Base-by-base conservation (phyloP, 2,329 filamentous ascomycete genomes). In the Sclerotinia trifoliorum region DNA sequence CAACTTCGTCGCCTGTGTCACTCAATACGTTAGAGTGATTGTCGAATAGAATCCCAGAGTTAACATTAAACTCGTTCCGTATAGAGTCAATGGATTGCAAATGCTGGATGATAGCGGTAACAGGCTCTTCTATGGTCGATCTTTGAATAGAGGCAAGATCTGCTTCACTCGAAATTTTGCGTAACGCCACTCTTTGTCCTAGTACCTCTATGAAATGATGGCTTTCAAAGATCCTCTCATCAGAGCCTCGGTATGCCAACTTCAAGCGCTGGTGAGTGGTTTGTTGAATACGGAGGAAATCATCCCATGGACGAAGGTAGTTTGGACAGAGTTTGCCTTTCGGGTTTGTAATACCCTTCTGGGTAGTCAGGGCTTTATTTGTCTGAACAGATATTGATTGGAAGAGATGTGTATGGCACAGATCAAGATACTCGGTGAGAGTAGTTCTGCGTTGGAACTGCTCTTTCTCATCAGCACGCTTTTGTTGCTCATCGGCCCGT, bases 311-410 rank as follows among this genome's bases (percentile, higher is more conserved):
- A 49, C 46, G 21, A 17, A 64, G 26, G 17, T 29, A 21, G n/a
- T 64, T 39, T 52, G 48, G 48, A 29, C 29, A 29, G 4, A 52
- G 13, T 64, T 52, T 64, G 46, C 48, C 48, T 24, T 24, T 49
- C 24, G 48, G 44, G 19, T 13, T 32, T 64, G 60, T 52, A n/a
- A 39, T 26, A 39, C 2, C 32, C 19, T 48, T 21, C 15, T 64
- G 17, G 6, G 61, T 64, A 15, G 61, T 48, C 6, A 61, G 24
- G 17, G 24, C 1, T 48, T 26, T 26, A 11, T 29, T 21, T 1
- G 57, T 61, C 15, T 61, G 15, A 32, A 61, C 15, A 46, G 57
- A 46, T 61, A 61, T 61, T 44, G 56, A 17, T 26, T n/a, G 56
- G 32, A 58, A 58, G 17, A 58, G 7, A 44, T 39, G 56, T 21